These are phyloP conservation scores for Plasmodium falciparum DNA, from an alignment of 169 alveolate species.

Conservation along the genomic window DNA sequence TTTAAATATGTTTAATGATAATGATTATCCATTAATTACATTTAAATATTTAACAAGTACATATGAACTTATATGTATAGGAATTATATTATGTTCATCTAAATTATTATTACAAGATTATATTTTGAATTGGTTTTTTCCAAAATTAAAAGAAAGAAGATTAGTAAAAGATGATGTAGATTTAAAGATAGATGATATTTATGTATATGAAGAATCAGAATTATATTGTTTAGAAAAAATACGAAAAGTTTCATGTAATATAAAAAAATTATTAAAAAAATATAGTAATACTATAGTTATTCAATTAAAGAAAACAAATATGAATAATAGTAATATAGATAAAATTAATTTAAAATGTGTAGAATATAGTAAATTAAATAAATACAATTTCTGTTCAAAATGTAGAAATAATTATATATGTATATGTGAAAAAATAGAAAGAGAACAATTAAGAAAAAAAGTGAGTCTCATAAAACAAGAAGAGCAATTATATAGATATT, in stretches of 20 bases:
- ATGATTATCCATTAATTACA: constrained; percentile 57
- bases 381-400: constrained; percentile 22
- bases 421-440: constrained; percentile 34
- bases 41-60: constrained; percentile 49
- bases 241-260: constrained; percentile 47
- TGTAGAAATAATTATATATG: constrained; percentile 63
- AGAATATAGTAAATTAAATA: constrained; percentile 37
- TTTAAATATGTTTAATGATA: constrained; percentile 51
- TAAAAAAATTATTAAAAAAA: constrained; percentile 52
- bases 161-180: constrained; percentile 39
- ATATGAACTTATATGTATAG: constrained; percentile 68
- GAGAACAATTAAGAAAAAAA: constrained; percentile 39
- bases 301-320: constrained; percentile 28
- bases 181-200: constrained; percentile 56
- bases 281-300: constrained; percentile 52
- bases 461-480: constrained; percentile 26
- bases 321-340: constrained; percentile 14
- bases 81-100: constrained; percentile 85
- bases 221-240: constrained; percentile 53
- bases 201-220: constrained; percentile 68
- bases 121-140: constrained; percentile 85
- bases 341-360: constrained; percentile 70
- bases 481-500: background rate
- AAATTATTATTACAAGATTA: constrained; percentile 83
- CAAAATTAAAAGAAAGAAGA: constrained; percentile 79